A percentile compares a stretch with the other conserved stretches of the same genome.
Evolutionary conservation across 2,329 filamentous ascomycete genomes (phyloP).

Genomic region (Aspergillus unguis): DNA sequence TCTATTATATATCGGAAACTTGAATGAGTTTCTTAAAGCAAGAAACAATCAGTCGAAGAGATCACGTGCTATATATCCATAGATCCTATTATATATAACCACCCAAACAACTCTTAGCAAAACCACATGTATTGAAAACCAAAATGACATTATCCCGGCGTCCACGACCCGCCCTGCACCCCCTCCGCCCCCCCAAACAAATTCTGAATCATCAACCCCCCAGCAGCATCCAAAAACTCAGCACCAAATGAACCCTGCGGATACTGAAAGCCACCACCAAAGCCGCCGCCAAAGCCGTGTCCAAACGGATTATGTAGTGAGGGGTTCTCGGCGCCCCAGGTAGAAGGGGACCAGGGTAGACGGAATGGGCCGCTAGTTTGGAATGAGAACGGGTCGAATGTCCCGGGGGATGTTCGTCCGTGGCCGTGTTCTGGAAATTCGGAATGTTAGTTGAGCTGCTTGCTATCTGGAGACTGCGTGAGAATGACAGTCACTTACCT

Average conservation of each 20-base stretch:
- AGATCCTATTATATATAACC: too few relatives aligned
- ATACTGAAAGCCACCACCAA: constrained; percentile 14
- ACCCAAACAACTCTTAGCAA: too few relatives aligned
- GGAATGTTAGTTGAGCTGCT: neutral
- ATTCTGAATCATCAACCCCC: constrained; percentile 20
- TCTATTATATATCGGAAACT: too few relatives aligned
- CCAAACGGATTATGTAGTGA: constrained; percentile 12
- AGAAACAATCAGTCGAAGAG: too few relatives aligned
- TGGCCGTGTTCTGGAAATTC: constrained; percentile 7
- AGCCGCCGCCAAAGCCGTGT: constrained; percentile 9
- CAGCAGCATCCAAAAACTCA: constrained; percentile 19
- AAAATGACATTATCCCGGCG: too few relatives aligned
- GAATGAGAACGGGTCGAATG: constrained; percentile 6
- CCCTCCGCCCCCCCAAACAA: constrained; percentile 16
- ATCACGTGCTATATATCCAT: too few relatives aligned
- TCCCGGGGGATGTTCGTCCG: neutral
- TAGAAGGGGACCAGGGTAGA: constrained; percentile 10
- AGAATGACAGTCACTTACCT: constrained; percentile 3
- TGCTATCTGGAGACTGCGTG: neutral
- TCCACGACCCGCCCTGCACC: neutral
- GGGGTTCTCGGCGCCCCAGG: constrained; percentile 5
- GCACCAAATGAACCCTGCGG: constrained; percentile 19
- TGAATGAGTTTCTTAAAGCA: too few relatives aligned
- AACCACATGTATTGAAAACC: too few relatives aligned
- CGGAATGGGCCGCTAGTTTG: constrained; percentile 8